phyloP scores from a whole-genome alignment of 345 rosid genomes.

The Rhodamnia argentea region DNA sequence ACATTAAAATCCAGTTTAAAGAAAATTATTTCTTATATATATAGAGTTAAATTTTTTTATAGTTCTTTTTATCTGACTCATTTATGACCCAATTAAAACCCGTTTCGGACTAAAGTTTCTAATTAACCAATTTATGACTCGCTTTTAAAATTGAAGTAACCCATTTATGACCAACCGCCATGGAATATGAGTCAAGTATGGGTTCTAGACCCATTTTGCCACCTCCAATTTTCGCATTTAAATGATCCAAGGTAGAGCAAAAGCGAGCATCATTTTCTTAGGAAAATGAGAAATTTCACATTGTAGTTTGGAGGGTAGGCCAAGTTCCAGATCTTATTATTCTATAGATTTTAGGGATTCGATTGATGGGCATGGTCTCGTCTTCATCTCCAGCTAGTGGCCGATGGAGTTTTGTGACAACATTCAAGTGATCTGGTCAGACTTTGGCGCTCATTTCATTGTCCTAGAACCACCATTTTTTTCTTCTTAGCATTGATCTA shows the following conservation, averaged over 20 bases:
- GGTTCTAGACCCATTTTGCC: no score
- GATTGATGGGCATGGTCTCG: background rate
- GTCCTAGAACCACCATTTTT: background rate
- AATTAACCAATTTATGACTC: no score
- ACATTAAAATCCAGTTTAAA: no score
- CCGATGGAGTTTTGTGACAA: background rate
- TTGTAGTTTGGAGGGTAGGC: background rate
- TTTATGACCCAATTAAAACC: no score
- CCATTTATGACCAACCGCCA: no score
- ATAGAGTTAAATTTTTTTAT: no score
- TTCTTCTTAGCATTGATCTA: background rate
- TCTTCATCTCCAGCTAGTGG: background rate
- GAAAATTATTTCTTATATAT: no score
- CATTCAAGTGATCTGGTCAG: background rate
- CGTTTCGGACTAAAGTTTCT: no score
- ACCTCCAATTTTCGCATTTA: background rate
- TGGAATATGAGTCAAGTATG: no score
- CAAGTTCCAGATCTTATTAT: background rate
- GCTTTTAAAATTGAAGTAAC: no score
- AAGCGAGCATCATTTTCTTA: background rate
- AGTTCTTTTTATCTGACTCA: no score
- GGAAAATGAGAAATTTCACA: background rate
- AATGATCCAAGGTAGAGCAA: background rate
- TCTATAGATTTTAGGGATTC: background rate
- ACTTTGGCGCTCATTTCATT: background rate